These are phyloP conservation scores for Leccinellum rugosiceps DNA, from an alignment of 768 basidiomycete species.

Conservation along the genomic window DNA sequence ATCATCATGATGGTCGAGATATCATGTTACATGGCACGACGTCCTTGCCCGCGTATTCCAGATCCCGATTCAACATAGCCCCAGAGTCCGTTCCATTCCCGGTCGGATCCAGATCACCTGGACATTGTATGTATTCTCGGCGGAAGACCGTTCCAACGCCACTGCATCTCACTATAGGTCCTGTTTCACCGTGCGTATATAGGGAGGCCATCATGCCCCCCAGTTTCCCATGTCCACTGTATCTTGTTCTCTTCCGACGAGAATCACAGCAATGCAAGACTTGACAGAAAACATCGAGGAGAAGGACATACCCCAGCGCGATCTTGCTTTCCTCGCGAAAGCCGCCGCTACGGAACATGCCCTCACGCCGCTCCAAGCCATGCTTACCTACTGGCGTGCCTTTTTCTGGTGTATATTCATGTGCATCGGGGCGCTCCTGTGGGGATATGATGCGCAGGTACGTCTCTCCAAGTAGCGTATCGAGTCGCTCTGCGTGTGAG, in stretches of 20 bases:
- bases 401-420: conserved; percentile 26
- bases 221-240: not conserved
- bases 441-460: conserved; percentile 26
- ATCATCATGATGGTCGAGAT: not conserved
- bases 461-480: not conserved
- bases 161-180: not conserved
- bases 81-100: not conserved
- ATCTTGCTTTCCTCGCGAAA: conserved; percentile 21
- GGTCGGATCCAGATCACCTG: not conserved
- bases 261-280: not conserved
- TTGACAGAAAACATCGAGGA: conserved; percentile 9
- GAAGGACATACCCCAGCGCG: not conserved
- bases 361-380: conserved; percentile 14
- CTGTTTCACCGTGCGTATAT: not conserved
- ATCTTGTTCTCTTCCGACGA: not conserved
- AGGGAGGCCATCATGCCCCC: not conserved
- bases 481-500: not conserved
- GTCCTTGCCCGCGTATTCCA: not conserved
- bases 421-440: conserved; percentile 24
- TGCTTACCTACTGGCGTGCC: conserved; percentile 24
- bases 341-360: conserved; percentile 23
- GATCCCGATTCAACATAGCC: not conserved
- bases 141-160: not conserved
- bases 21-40: not conserved
- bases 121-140: not conserved